Conservation (phyloP, 1,139 yeast species). For the Candida albicans region DNA sequence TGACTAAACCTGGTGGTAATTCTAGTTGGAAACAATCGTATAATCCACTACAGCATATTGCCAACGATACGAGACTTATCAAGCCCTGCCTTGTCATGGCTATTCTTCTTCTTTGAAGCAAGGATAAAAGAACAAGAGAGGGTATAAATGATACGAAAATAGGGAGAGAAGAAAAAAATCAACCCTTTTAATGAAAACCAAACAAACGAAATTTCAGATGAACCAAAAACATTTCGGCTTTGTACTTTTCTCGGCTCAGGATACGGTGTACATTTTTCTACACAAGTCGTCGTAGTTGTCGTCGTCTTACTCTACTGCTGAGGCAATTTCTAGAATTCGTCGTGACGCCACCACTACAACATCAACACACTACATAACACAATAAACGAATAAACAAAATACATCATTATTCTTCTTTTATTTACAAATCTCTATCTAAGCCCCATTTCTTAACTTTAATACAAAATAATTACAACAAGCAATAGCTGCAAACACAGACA, state of each 20-base stretch:
- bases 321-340: no score
- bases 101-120: no score
- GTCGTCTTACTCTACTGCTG: no score
- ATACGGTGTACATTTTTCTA: no score
- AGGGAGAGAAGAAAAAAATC: background rate
- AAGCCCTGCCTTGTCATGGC: slow-evolving; percentile 10
- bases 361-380: no score
- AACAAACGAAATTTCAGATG: no score
- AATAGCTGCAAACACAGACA: slow-evolving; percentile 7
- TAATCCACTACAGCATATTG: slow-evolving; percentile 11
- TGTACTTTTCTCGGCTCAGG: no score
- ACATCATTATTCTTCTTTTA: no score
- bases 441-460: slow-evolving; percentile 8
- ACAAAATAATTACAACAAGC: slow-evolving; percentile 12
- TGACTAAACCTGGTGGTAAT: slow-evolving; percentile 41
- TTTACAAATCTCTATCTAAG: background rate
- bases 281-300: no score
- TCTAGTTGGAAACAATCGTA: slow-evolving; percentile 8
- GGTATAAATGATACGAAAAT: background rate
- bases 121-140: background rate
- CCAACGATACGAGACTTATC: slow-evolving; percentile 8
- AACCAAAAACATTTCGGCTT: no score
- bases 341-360: no score
- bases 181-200: background rate
- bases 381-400: no score